Conservation (phyloP, 2,329 filamentous ascomycete species). For the Trichoderma sp. region DNA sequence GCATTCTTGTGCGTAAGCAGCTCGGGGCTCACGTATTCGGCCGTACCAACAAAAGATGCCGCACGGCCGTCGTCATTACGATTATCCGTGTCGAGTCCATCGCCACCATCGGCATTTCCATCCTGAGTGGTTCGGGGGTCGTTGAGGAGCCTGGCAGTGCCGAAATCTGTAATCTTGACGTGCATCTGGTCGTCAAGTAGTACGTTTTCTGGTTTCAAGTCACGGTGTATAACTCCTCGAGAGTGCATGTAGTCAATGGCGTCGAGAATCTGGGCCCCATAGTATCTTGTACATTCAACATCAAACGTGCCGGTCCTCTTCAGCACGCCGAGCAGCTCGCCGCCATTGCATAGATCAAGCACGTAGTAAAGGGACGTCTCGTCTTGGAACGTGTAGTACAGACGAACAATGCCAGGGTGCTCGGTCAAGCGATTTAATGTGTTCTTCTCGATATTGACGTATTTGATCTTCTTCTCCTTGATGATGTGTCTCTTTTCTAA, state of each 20-base stretch:
- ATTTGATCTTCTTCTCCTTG: conserved; percentile 99
- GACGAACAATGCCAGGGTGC: conserved; percentile 90
- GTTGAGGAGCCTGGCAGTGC: conserved; percentile 86
- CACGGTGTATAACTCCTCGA: conserved; percentile 91
- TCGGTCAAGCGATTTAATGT: conserved; percentile 94
- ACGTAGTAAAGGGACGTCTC: conserved; percentile 96
- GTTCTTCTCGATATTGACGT: conserved; percentile 99
- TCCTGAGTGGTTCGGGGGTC: conserved; percentile 45
- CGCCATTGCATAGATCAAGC: conserved; percentile 86
- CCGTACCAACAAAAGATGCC: conserved; percentile 94
- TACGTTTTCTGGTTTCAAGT: conserved; percentile 96
- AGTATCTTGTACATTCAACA: conserved; percentile 90
- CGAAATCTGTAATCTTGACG: conserved; percentile 98
- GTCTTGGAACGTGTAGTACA: conserved; percentile 99
- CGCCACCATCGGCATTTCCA: conserved; percentile 42
- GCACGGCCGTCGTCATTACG: conserved; percentile 65
- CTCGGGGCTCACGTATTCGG: conserved; percentile 97
- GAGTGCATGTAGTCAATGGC: conserved; percentile 98
- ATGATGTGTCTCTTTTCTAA: conserved; percentile 98
- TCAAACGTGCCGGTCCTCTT: conserved; percentile 96
- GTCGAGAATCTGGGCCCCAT: conserved; percentile 93
- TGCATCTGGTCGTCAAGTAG: conserved; percentile 94
- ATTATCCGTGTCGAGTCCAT: conserved; percentile 38
- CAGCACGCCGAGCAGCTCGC: conserved; percentile 86
- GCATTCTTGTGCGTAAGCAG: conserved; percentile 95